These are phyloP conservation scores for Corynespora cassiicola DNA, from an alignment of 2,329 filamentous ascomycete species.

Conservation along the genomic window DNA sequence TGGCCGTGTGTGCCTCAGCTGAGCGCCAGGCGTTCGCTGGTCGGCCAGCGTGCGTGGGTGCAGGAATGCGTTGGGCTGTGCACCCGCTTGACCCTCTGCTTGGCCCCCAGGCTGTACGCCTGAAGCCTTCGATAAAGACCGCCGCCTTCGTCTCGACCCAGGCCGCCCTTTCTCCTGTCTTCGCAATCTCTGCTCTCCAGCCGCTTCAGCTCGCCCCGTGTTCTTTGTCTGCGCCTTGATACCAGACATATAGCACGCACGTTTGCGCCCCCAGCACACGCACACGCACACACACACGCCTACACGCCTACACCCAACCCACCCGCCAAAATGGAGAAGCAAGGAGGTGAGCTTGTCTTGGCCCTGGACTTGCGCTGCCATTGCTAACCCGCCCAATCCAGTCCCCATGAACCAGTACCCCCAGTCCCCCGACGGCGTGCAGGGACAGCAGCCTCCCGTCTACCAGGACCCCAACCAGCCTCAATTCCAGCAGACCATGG, in stretches of 20 bases:
- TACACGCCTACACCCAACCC: slow-evolving; percentile 7
- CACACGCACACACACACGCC: too few relatives aligned
- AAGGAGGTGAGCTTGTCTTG: slow-evolving; percentile 44
- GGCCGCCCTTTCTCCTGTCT: not conserved
- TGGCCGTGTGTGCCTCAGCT: slow-evolving; percentile 14
- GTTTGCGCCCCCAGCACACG: too few relatives aligned
- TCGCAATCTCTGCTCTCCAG: slow-evolving; percentile 4
- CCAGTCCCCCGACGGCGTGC: slow-evolving; percentile 35
- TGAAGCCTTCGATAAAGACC: slow-evolving; percentile 18
- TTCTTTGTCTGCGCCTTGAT: too few relatives aligned
- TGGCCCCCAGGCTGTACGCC: slow-evolving; percentile 12
- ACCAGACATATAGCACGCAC: too few relatives aligned
- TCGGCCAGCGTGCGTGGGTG: slow-evolving; percentile 11
- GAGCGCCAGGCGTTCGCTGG: slow-evolving; percentile 11
- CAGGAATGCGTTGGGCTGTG: slow-evolving; percentile 16
- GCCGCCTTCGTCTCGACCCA: slow-evolving; percentile 5
- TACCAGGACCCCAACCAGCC: slow-evolving; percentile 40
- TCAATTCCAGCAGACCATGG: slow-evolving; percentile 23
- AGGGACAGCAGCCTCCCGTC: slow-evolving; percentile 32
- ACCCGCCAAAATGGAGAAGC: slow-evolving; percentile 40
- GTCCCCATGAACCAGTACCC: slow-evolving; percentile 48
- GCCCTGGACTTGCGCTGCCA: not conserved
- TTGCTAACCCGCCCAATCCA: slow-evolving; percentile 14
- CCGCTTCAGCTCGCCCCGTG: slow-evolving; percentile 13
- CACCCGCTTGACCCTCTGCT: slow-evolving; percentile 6